Base-by-base conservation (phyloP, 495 filamentous ascomycete species). In the Pseudotulostoma volvatum region DNA sequence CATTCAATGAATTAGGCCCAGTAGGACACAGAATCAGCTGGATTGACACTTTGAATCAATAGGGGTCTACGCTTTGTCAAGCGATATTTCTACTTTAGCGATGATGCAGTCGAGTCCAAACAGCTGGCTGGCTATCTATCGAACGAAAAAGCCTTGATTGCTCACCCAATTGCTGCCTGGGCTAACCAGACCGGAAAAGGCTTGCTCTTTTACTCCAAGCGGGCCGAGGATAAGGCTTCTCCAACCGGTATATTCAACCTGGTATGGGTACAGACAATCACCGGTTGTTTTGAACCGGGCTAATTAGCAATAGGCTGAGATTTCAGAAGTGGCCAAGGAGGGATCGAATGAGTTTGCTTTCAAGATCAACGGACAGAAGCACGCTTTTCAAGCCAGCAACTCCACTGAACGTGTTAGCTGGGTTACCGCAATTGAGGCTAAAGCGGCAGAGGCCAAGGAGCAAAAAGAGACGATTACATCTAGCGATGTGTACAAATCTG, bases 181-280 rank as follows among this genome's bases (percentile, higher is more conserved):
- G 84, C 87, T 39, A 76, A 70, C 44, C 74, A 92, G 64, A 96
- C 90, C 42, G 87, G 90, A 52, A 94, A 92, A 72, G 90, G 90
- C 60, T 78, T 97, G 4, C 65, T 95, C 23, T 93, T 90, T 70
- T 84, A 83, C 60, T 74, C 76, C 59, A 95, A 95, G 78, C 73
- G 80, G 49, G 73, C 76, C 39, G 71, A 77, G 49, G 76, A 87
- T 57, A 93, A 88, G 75, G 63, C 66, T 33, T 73, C 68, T 34
- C 87, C 87, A 21, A 68, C 74, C 43, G 81, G 83, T 39, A 80
- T 86, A 46, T 74, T 94, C 58, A 86, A 87, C 54, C 56, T 95
- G 48, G 85, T 93, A 69, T 49, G 79, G 59, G n/a, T n/a, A n/a
- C n/a, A n/a, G n/a, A 25, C 19, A n/a, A 13, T 16, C 13, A 2